Percentiles rank a stretch among this genome's conserved stretches.
Evolutionary conservation across 306 rosid genomes (phyloP).

Genomic region (Lathyrus tuberosus): DNA sequence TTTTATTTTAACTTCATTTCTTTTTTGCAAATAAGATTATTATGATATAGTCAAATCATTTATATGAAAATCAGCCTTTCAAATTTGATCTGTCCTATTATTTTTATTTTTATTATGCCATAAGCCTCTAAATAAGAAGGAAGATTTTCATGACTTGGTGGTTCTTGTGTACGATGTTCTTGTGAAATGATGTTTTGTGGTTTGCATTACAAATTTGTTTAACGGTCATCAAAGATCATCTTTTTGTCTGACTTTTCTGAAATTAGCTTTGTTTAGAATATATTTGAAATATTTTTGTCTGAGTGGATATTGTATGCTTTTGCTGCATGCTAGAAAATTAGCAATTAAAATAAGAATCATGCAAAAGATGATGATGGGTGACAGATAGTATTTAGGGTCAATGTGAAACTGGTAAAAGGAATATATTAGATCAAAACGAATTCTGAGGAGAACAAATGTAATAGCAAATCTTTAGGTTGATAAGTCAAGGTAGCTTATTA

Average conservation of each 20-base stretch:
- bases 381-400: neutral
- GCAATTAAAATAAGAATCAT: neutral
- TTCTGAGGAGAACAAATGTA: neutral
- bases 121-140: neutral
- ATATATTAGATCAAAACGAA: neutral
- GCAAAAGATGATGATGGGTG: neutral
- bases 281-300: neutral
- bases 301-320: no score
- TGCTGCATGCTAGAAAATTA: no score
- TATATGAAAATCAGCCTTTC: neutral
- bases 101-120: neutral
- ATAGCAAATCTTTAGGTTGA: neutral
- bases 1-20: neutral
- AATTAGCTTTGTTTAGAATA: neutral
- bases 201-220: neutral
- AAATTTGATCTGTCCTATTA: neutral
- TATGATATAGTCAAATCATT: conserved; percentile 6
- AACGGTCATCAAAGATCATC: conserved; percentile 2
- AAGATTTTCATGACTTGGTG: neutral
- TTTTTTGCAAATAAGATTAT: neutral
- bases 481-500: neutral
- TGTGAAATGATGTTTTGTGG: neutral
- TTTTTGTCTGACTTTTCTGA: neutral
- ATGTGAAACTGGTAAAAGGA: neutral
- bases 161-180: neutral